phyloP scores from a whole-genome alignment of 2,329 filamentous ascomycete species.

The Nannizzia gypsea region DNA sequence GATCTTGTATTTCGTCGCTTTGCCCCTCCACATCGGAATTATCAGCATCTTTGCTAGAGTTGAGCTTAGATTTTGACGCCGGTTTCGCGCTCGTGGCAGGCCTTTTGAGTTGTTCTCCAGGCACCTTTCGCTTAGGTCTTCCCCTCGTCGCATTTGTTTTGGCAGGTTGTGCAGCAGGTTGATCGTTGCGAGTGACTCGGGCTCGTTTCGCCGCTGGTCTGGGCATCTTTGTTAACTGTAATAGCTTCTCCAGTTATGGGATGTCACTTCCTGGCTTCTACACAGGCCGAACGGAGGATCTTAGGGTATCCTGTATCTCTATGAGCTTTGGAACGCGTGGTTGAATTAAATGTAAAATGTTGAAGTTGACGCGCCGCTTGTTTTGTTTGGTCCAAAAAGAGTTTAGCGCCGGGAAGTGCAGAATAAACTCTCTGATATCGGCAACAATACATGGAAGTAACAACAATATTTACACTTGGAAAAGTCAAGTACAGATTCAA shows the following conservation, averaged over 20 bases:
- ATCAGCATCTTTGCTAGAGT: background rate
- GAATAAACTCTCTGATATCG: background rate
- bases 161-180: background rate
- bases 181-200: background rate
- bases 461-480: background rate
- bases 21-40: background rate
- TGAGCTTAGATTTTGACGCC: background rate
- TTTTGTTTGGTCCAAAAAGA: background rate
- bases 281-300: too few relatives aligned
- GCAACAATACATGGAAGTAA: background rate
- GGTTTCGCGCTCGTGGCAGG: background rate
- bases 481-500: background rate
- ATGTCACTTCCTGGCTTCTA: background rate
- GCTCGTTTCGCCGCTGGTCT: constrained; percentile 2
- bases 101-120: background rate
- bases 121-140: background rate
- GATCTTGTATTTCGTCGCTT: background rate
- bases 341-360: background rate
- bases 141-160: background rate
- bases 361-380: constrained; percentile 1
- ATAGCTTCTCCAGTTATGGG: background rate
- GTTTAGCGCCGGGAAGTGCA: background rate
- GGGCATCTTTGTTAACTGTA: background rate
- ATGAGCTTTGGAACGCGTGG: background rate
- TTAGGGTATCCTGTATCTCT: background rate